phyloP scores from a whole-genome alignment of 306 rosid species.

The Elaeagnus macrophylla region DNA sequence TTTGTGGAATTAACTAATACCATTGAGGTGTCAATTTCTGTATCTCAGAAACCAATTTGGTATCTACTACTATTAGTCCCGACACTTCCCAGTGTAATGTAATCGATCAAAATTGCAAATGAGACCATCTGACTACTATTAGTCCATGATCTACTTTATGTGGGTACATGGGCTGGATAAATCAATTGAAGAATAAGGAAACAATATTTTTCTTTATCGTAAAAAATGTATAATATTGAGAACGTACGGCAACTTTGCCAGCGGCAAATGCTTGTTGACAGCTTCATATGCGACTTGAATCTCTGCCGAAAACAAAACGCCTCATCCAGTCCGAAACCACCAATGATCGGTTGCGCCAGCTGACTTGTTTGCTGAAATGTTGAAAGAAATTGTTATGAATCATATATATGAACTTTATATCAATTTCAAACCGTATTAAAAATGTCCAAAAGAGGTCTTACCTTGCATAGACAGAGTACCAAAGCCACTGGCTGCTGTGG shows the following conservation, averaged over 20 bases:
- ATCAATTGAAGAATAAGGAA: not conserved
- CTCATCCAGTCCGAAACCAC: slow-evolving; percentile 81
- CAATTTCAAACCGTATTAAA: not conserved
- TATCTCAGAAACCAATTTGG: too few relatives aligned
- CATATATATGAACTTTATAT: slow-evolving; percentile 4
- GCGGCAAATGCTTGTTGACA: slow-evolving; percentile 2
- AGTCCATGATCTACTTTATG: not conserved
- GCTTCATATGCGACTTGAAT: slow-evolving; percentile 65
- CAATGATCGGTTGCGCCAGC: slow-evolving; percentile 89
- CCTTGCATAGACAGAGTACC: slow-evolving; percentile 99
- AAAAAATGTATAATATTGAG: not conserved
- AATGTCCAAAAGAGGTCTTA: slow-evolving; percentile 1
- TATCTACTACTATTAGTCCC: too few relatives aligned
- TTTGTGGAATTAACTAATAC: too few relatives aligned
- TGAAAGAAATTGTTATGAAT: not conserved
- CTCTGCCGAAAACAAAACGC: slow-evolving; percentile 78
- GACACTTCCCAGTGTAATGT: too few relatives aligned
- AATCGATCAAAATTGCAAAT: too few relatives aligned
- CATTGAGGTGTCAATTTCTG: too few relatives aligned
- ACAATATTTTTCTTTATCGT: slow-evolving; percentile 3
- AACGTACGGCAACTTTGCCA: slow-evolving; percentile 1
- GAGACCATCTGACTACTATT: not conserved
- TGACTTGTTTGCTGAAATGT: slow-evolving; percentile 83
- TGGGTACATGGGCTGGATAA: not conserved
- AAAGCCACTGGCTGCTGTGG: slow-evolving; percentile 89